Evolutionary conservation across 1,139 yeast species (phyloP), one percentile per base, ranked within the genome.

Genomic region (Sporopachydermia cereana): DNA sequence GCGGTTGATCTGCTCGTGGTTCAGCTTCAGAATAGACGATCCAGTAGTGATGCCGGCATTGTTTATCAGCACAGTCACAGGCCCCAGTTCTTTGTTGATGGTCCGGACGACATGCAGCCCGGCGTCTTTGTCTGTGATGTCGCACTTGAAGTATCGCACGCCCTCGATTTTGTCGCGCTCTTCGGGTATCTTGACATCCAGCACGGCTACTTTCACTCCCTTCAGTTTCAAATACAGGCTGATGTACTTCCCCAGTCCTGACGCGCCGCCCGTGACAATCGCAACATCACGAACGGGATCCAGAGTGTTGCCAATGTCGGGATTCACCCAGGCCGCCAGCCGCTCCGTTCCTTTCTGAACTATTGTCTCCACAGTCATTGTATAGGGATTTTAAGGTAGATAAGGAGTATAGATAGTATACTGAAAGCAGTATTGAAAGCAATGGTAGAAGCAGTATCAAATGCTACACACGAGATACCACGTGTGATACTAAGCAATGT

Each of bases 31-130:
- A 2, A 88, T 57, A 0, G 77, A 57, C 48, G 76, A 74, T 0
- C 86, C 88, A 7, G 69, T 67, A 24, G 77, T 69, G 41, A 85
- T 72, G 0, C 84, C 97, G 1, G 96, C 96, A 58, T 89, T 88
- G 60, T 86, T 86, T 44, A 89, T 71, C 14, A 89, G 63, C 2
- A 85, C 69, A 0, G 86, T 74, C 1, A 82, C 79, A 0, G 58
- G 54, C 0, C 95, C 95, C 43, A 78, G 59, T 47, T 58, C 54
- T 4, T 47, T 22, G 34, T 57, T 56, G 24, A 84, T 72, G n/a
- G 45, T 51, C 3, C 57, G 54, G 17, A 46, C 69, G 39, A 65
- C 50, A 3, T 58, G 57, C 24, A 57, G 49, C 1, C 84, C 69
- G 29, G 69, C 67, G 2, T 58, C 55, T 24, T 68, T 50, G 47